These are phyloP conservation scores for Debaryomyces sp. DNA, from an alignment of 1,139 yeast genomes.

Conservation along the genomic window DNA sequence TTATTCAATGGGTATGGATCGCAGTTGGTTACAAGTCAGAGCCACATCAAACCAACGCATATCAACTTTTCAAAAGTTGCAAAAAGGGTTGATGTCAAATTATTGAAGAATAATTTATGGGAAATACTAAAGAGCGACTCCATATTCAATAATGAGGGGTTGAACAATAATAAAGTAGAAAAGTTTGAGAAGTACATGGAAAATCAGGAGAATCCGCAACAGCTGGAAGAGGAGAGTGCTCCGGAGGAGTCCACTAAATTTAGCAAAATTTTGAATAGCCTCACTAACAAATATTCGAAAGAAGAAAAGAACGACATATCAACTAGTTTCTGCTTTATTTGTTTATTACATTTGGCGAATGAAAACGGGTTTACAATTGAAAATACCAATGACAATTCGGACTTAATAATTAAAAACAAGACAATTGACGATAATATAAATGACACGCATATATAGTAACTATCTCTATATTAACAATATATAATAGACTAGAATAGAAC, in stretches of 20 bases:
- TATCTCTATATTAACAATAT: background rate
- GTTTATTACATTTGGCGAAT: conserved; percentile 83
- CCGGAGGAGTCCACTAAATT: conserved; percentile 32
- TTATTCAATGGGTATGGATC: conserved; percentile 1
- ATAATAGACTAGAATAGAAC: background rate
- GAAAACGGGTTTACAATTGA: conserved; percentile 75
- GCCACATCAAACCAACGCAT: conserved; percentile 56
- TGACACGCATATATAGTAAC: conserved; percentile 5
- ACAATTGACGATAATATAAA: background rate
- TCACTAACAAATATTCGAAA: conserved; percentile 51
- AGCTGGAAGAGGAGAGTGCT: conserved; percentile 10
- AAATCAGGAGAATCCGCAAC: background rate
- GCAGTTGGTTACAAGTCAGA: conserved; percentile 35
- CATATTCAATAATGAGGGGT: conserved; percentile 24
- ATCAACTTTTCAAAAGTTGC: conserved; percentile 79
- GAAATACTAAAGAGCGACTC: conserved; percentile 18
- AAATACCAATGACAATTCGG: conserved; percentile 56
- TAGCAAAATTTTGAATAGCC: conserved; percentile 49
- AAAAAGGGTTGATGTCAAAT: conserved; percentile 79
- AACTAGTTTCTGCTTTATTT: conserved; percentile 84
- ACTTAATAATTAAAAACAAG: conserved; percentile 45
- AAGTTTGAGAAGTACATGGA: conserved; percentile 5
- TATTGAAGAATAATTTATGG: conserved; percentile 84
- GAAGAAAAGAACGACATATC: conserved; percentile 67
- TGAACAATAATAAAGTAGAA: conserved; percentile 24